Conservation (phyloP, 768 basidiomycete genomes). For the Tulasnella sp. region DNA sequence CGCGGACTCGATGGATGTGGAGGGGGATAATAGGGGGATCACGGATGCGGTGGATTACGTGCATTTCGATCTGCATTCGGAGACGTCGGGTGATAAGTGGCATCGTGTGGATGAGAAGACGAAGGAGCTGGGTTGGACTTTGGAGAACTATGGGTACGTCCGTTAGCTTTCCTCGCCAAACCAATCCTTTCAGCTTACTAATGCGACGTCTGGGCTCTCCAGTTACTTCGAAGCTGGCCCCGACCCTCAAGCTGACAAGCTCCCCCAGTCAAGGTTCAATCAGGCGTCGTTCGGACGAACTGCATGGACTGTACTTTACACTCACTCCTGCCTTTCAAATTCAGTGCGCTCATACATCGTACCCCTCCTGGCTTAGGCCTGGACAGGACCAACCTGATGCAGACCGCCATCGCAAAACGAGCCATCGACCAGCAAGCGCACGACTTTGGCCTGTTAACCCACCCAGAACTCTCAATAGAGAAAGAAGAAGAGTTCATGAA, state of each 20-base stretch:
- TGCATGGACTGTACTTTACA: conserved; percentile 74
- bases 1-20: conserved; percentile 60
- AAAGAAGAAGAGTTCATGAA: conserved; percentile 73
- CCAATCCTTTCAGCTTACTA: not conserved
- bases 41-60: conserved; percentile 66
- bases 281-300: conserved; percentile 82
- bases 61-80: conserved; percentile 96
- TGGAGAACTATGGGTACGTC: conserved; percentile 63
- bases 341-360: not conserved
- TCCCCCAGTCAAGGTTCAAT: conserved; percentile 58
- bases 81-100: conserved; percentile 92
- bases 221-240: conserved; percentile 75
- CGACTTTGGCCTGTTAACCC: conserved; percentile 64
- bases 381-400: conserved; percentile 95
- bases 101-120: conserved; percentile 82
- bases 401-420: conserved; percentile 85
- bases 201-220: not conserved
- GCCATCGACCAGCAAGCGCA: conserved; percentile 73
- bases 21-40: conserved; percentile 53
- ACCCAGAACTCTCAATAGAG: conserved; percentile 63
- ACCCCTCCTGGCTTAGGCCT: conserved; percentile 41
- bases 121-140: conserved; percentile 66
- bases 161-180: not conserved
- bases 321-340: not conserved
- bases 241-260: conserved; percentile 42